phyloP scores from a whole-genome alignment of 345 rosid species.

The Arabis alpina region DNA sequence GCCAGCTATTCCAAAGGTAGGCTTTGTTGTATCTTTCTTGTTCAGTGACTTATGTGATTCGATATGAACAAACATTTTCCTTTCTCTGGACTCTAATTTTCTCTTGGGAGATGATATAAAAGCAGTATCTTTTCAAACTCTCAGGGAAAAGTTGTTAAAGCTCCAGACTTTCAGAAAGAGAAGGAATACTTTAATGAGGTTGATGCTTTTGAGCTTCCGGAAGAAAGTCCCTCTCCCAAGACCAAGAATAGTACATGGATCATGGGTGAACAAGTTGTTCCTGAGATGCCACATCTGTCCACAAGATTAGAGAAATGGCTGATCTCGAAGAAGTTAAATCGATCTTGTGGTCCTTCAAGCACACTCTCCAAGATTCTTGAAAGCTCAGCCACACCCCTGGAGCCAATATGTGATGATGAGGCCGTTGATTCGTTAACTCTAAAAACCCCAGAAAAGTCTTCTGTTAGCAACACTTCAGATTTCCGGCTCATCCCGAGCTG shows the following conservation, averaged over 20 bases:
- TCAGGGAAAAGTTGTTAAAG: constrained; percentile 61
- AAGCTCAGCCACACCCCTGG: constrained; percentile 45
- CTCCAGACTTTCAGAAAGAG: constrained; percentile 70
- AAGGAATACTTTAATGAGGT: constrained; percentile 76
- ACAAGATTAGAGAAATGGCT: constrained; percentile 83
- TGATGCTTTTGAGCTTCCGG: constrained; percentile 89
- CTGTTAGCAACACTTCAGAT: constrained; percentile 32
- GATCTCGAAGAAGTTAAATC: constrained; percentile 60
- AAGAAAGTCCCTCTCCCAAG: constrained; percentile 99
- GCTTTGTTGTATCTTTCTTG: not conserved
- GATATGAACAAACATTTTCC: not conserved
- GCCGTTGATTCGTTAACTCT: constrained; percentile 36
- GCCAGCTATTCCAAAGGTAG: constrained; percentile 75
- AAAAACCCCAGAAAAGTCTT: constrained; percentile 56
- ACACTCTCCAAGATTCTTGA: constrained; percentile 82
- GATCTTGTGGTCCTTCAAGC: constrained; percentile 63
- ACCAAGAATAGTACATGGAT: constrained; percentile 76
- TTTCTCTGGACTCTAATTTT: not conserved
- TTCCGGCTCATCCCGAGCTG: constrained; percentile 51
- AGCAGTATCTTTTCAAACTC: constrained; percentile 15
- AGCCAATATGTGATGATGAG: constrained; percentile 42
- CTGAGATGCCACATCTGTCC: constrained; percentile 56
- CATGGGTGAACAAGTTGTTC: constrained; percentile 51
- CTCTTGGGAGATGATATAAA: constrained; percentile 10
- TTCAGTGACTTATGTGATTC: constrained; percentile 6